Evolutionary conservation across 768 basidiomycete genomes (phyloP), one percentile per base, ranked within the genome.

Genomic region (Chalciporus sphaerocephalus): DNA sequence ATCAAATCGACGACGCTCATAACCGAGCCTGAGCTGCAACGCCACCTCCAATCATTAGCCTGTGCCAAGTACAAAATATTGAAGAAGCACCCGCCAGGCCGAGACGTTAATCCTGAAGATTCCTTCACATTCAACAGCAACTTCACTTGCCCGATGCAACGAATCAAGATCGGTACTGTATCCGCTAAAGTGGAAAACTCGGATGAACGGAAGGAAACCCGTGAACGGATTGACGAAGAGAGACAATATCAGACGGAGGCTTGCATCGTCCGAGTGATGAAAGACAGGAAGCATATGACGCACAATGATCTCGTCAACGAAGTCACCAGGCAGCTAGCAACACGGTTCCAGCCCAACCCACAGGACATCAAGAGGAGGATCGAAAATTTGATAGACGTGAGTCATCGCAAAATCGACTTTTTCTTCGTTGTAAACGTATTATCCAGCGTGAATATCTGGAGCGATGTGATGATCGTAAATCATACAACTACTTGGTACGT

Each of bases 241-340:
- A 73, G 96, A 37, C 81, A 76, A 51, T 83, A 92, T 66, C 84
- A 94, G 66, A 87, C 83, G 36, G 95, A 98, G 72, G 96, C 96
- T 1, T 97, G 92, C 59, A 87, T 98, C 51, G 96, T 99, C 20
- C 84, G 96, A 24, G 83, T 97, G 22, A 98, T 99, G 95, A 98
- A 98, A 69, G 85, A 92, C 61, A 74, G 93, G 44, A 97, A 97
- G 62, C 78, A 79, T 43, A 84, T 98, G 82, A 69, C 74, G 6
- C 92, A 97, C 58, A 90, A 82, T 48, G 91, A 93, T 45, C 77
- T 99, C 12, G 74, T 97, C 49, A 87, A 85, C 55, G 94, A 98
- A 66, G 92, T 92, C 25, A 91, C 90, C 36, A 79, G 82, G 17
- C 95, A 97, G 55, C 68, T 99, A 4, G 74, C 87, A 16, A 73